phyloP scores from a whole-genome alignment of 805 yeast genomes.

The Saturnispora ahearnii region DNA sequence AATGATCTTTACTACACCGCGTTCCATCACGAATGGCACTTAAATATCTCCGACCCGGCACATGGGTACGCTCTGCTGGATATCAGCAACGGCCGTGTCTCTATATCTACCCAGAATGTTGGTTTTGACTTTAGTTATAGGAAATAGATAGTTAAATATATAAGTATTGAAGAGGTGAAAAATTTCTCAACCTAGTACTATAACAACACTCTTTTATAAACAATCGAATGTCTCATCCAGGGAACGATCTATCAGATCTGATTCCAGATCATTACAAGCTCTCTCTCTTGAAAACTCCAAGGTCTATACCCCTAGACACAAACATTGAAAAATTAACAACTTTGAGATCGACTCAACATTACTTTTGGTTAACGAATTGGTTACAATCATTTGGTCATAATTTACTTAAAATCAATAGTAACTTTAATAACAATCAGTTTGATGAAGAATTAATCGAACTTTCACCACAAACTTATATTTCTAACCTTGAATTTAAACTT shows the following conservation, averaged over 20 bases:
- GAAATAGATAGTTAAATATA: neutral
- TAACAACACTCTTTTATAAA: neutral
- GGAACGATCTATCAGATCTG: slow-evolving; percentile 22
- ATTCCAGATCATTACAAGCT: slow-evolving; percentile 29
- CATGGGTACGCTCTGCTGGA: slow-evolving; percentile 41
- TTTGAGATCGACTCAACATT: slow-evolving; percentile 1
- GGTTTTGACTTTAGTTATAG: slow-evolving; percentile 61
- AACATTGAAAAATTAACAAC: neutral
- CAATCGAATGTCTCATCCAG: slow-evolving; percentile 22
- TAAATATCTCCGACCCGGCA: slow-evolving; percentile 55
- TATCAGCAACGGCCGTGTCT: slow-evolving; percentile 31
- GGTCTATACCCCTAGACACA: slow-evolving; percentile 31
- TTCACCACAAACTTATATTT: slow-evolving; percentile 32
- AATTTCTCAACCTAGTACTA: too few relatives aligned
- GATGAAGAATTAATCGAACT: slow-evolving; percentile 52
- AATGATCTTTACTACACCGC: slow-evolving; percentile 57
- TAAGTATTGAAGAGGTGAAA: too few relatives aligned
- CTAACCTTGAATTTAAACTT: slow-evolving; percentile 36
- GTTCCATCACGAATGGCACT: slow-evolving; percentile 70
- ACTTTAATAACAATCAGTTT: slow-evolving; percentile 48
- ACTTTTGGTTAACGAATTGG: slow-evolving; percentile 9
- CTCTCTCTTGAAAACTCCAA: slow-evolving; percentile 34
- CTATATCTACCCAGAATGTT: slow-evolving; percentile 8
- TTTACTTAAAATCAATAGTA: slow-evolving; percentile 41
- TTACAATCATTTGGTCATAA: slow-evolving; percentile 2